phyloP scores from a whole-genome alignment of 1,284 basidiomycete genomes.

The Farysia itapuensis region DNA sequence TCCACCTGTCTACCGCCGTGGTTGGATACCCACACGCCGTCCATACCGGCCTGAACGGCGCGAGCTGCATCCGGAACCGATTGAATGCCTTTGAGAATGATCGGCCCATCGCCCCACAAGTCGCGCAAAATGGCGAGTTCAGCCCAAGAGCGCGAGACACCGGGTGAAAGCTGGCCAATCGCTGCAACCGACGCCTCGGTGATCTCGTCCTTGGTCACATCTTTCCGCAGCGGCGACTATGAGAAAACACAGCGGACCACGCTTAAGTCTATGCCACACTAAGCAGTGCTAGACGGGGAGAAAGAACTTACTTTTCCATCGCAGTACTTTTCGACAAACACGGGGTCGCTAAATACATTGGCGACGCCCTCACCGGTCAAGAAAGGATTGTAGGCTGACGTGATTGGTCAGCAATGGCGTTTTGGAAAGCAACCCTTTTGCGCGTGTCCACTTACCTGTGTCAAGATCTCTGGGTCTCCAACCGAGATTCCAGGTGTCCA shows the following conservation, averaged over 20 bases:
- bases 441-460: conserved; percentile 2
- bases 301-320: conserved; percentile 32
- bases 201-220: conserved; percentile 42
- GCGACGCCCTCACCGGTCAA: conserved; percentile 63
- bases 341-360: conserved; percentile 50
- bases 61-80: conserved; percentile 38
- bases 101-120: conserved; percentile 47
- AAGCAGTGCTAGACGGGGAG: no score
- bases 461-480: conserved; percentile 46
- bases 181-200: conserved; percentile 33
- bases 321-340: conserved; percentile 48
- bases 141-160: conserved; percentile 47
- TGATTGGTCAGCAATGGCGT: neutral
- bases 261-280: no score
- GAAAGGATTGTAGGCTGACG: conserved; percentile 68
- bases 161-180: conserved; percentile 45
- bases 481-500: conserved; percentile 49
- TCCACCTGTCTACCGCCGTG: conserved; percentile 57
- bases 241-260: neutral
- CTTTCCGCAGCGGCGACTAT: conserved; percentile 21
- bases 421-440: neutral
- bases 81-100: conserved; percentile 56
- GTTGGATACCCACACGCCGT: conserved; percentile 55
- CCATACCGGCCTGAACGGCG: conserved; percentile 47
- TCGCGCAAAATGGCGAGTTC: conserved; percentile 41